These are phyloP conservation scores for Aspergillus sp. DNA, from an alignment of 2,329 filamentous ascomycete genomes.

Conservation along the genomic window DNA sequence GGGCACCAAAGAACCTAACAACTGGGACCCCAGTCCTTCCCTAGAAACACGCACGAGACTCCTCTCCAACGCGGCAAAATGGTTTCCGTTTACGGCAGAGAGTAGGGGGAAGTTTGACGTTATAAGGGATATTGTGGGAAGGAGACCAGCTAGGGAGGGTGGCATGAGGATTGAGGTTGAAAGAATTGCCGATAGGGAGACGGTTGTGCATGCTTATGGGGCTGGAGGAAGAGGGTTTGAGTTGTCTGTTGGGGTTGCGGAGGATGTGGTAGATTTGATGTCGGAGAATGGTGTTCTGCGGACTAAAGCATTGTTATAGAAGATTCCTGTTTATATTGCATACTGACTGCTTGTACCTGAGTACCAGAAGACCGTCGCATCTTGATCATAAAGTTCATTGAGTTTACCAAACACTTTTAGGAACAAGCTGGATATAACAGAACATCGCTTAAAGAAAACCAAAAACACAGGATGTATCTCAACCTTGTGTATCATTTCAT, in stretches of 20 bases:
- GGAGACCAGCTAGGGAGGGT: slow-evolving; percentile 39
- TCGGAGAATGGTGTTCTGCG: slow-evolving; percentile 14
- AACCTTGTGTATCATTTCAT: slow-evolving; percentile 13
- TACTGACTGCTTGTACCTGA: not conserved
- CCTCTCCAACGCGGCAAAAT: slow-evolving; percentile 37
- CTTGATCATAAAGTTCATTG: slow-evolving; percentile 20
- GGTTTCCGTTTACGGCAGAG: slow-evolving; percentile 35
- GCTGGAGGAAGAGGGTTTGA: slow-evolving; percentile 57
- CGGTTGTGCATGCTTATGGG: slow-evolving; percentile 52
- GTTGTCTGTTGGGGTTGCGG: slow-evolving; percentile 54
- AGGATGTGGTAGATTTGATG: slow-evolving; percentile 42
- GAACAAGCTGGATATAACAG: slow-evolving; percentile 15
- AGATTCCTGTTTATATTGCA: no score
- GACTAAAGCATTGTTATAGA: slow-evolving; percentile 19
- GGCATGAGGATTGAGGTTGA: slow-evolving; percentile 51
- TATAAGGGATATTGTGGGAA: slow-evolving; percentile 41
- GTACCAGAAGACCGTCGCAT: not conserved
- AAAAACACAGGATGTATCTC: slow-evolving; percentile 20
- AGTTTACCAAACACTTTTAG: slow-evolving; percentile 22
- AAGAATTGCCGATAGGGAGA: slow-evolving; percentile 19
- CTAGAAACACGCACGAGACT: slow-evolving; percentile 42
- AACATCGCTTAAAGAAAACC: slow-evolving; percentile 9
- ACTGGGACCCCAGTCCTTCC: slow-evolving; percentile 49
- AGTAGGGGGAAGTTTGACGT: slow-evolving; percentile 35
- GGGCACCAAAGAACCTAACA: slow-evolving; percentile 56